Evolutionary conservation across 2,329 filamentous ascomycete species (phyloP), one percentile per base, ranked within the genome.

Genomic region (Sodiomyces alkalinus): DNA sequence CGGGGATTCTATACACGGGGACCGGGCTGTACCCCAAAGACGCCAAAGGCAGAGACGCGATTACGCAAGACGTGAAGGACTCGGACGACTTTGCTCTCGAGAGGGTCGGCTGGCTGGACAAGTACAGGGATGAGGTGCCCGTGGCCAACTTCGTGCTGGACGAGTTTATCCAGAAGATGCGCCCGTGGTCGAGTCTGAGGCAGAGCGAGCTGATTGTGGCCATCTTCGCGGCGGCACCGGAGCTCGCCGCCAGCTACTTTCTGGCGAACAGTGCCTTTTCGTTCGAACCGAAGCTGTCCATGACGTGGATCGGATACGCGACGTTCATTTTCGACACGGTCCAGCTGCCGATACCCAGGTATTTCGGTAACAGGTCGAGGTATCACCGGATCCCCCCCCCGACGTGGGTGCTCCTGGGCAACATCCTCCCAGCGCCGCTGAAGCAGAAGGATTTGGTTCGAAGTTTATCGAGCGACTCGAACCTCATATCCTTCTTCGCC

Each of bases 241-340:
- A 96, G 51, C 64, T 96, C 3, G 70, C 92, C 2, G 79, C 83
- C 23, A 75, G 85, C 43, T 98, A 92, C 49, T 96, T 93, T 45
- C 62, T 74, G 23, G 75, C 71, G 46, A 86, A 83, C 45, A 74
- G 69, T 34, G 70, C 76, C 30, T 90, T 96, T 43, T 72, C 76
- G 0, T 83, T 92, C 37, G 86, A 96, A 22, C 86, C 90, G 0
- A 96, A 93, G 46, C 64, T 92, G 5, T 90, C 85, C 3, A 76
- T 85, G 24, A 90, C 85, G 0, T 98, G 90, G 90, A 80, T 96
- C 40, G 86, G 87, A 22, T 93, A 92, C 47, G 83, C 85, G 0
- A 74, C 85, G 0, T 82, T 96, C 36, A 56, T 98, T 5, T 92
- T 92, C 51, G 80, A 79, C 35, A 72, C 76, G 1, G 73, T 94